Percentiles rank a stretch among this genome's conserved stretches.
Evolutionary conservation across 2,329 filamentous ascomycete genomes (phyloP).

Genomic region (Epichloe gansuensis): DNA sequence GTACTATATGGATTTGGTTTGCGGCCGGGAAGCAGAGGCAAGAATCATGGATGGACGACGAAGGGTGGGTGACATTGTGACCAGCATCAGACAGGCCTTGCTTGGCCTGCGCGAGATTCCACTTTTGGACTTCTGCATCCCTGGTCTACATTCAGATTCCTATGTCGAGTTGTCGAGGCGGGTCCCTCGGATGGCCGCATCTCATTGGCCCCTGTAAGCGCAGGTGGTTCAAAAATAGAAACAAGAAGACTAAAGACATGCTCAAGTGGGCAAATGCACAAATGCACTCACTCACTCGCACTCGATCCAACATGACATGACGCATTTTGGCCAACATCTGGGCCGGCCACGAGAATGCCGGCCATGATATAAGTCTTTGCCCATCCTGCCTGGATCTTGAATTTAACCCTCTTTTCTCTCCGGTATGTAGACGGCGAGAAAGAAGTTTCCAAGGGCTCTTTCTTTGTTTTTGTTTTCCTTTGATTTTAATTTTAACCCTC

Average conservation of each 20-base stretch:
- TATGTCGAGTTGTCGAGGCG: not conserved
- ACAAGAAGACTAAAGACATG: slow-evolving; percentile 18
- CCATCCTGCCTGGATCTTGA: slow-evolving; percentile 27
- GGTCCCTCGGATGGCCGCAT: not conserved
- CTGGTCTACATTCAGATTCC: not conserved
- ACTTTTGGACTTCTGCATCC: not conserved
- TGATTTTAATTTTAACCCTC: slow-evolving; percentile 19
- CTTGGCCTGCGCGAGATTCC: slow-evolving; percentile 7
- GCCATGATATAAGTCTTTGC: slow-evolving; percentile 47
- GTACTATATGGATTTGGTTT: not conserved
- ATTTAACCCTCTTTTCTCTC: slow-evolving; percentile 25
- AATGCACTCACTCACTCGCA: not conserved
- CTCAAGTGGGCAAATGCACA: not conserved
- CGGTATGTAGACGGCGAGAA: slow-evolving; percentile 30
- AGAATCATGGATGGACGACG: not conserved
- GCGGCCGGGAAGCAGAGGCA: not conserved
- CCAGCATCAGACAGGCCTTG: not conserved
- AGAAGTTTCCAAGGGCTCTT: slow-evolving; percentile 26
- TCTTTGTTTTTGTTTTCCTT: slow-evolving; percentile 28
- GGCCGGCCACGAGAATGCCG: slow-evolving; percentile 27
- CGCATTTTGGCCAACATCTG: slow-evolving; percentile 14
- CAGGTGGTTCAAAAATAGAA: slow-evolving; percentile 29
- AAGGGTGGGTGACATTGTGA: slow-evolving; percentile 6
- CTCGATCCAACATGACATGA: not conserved
- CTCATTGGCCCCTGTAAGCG: slow-evolving; percentile 34